Base-by-base conservation (phyloP, 164 flowering plant genomes). In the Echeveria elegans region DNA sequence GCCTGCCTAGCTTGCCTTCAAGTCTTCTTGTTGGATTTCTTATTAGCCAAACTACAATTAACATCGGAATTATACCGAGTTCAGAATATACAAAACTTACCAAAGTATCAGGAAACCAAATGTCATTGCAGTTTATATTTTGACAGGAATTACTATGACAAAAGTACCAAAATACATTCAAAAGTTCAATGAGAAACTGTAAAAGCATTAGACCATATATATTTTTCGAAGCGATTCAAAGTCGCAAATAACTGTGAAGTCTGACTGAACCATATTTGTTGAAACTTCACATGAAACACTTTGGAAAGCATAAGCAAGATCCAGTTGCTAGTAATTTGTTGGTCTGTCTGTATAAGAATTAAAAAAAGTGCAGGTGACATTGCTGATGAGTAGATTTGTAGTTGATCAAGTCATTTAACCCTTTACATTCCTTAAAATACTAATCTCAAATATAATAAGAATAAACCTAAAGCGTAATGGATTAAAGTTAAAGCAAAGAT, bases 401-500 rank as follows among this genome's bases (percentile, higher is more conserved):
- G 14, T 56, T 28, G 32, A 26, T 26, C 28, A 56, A 28, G 28
- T 16, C 7, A 56, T 6, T 28, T 56, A 11, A 28, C 61, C 61
- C 32, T 11, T 28, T 12, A 56, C 61, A 56, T 56, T 56, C 61
- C 61, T 56, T 28, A 26, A n/a, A 26, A 26, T 28, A 56, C 28
- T 26, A 28, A 10, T 28, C 4, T 26, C 60, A 53, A 11, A 8
- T 52, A 0, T 43, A 15, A 43, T 11, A 15, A 56, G 16, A 5
- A 26, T 3, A 26, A 0, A 28, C 2, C 2, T 24, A 56, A 56
- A 26, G 32, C 19, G 19, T 28, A 56, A 56, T 56, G 31, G 31
- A 28, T 53, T 53, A 53, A 53, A 53, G 60, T 53, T 24, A 53
- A 53, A 53, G 60, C 28, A 53, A 53, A 53, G 60, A 24, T 53